Conservation (phyloP, 169 alveolate genomes). For the Blepharisma undulans region DNA sequence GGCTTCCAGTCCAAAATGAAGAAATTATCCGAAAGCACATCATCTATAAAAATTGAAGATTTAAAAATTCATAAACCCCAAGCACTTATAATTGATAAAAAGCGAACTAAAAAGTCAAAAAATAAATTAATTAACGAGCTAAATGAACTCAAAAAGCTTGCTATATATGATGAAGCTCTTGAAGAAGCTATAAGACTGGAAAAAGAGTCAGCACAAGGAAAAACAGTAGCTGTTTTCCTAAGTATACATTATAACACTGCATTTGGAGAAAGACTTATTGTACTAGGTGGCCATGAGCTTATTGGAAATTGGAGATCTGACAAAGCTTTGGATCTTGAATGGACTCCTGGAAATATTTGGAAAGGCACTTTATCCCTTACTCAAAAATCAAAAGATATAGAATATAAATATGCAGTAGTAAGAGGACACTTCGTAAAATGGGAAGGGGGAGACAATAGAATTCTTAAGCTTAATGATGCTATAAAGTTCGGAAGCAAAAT, state of each 20-base stretch:
- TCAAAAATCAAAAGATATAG: neutral
- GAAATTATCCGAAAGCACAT: neutral
- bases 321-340: neutral
- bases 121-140: neutral
- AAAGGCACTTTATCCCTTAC: neutral
- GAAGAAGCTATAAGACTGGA: neutral
- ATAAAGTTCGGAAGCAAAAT: neutral
- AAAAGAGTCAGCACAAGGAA: neutral
- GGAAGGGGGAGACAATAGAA: conserved; percentile 22
- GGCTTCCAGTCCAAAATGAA: neutral
- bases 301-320: neutral
- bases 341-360: conserved; percentile 29
- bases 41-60: neutral
- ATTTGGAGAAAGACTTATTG: conserved; percentile 13
- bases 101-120: neutral
- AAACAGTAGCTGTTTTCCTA: neutral
- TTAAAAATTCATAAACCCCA: neutral
- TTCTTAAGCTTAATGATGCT: neutral
- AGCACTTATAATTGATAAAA: neutral
- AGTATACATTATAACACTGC: neutral
- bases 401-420: conserved; percentile 2
- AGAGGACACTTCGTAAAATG: neutral
- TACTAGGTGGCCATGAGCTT: neutral
- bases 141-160: neutral
- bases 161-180: neutral